A percentile compares a stretch with the other conserved stretches of the same genome.
These are phyloP conservation scores for Backusella circina DNA, from an alignment of 192 early-diverging fungal species.

Conservation along the genomic window DNA sequence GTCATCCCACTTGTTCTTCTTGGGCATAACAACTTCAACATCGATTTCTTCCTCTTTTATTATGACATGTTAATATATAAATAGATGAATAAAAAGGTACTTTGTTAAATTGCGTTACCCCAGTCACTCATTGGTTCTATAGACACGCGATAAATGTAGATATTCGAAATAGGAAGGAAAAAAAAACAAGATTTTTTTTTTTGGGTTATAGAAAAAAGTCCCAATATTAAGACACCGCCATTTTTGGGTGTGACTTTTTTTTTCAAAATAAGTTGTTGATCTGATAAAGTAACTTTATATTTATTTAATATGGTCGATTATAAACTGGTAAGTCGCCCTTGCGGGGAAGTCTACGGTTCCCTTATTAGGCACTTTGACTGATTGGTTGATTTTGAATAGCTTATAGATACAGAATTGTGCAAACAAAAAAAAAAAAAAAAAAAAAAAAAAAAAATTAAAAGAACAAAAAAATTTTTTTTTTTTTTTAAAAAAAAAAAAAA, in stretches of 20 bases:
- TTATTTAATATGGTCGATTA: no score
- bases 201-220: neutral
- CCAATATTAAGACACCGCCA: neutral
- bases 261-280: neutral
- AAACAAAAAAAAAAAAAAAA: no score
- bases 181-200: neutral
- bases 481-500: no score
- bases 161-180: neutral
- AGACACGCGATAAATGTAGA: neutral
- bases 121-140: neutral
- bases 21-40: slow-evolving; percentile 21
- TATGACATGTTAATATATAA: neutral
- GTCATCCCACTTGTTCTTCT: slow-evolving; percentile 61
- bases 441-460: no score
- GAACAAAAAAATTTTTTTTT: no score
- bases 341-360: no score
- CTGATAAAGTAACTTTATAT: neutral
- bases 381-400: no score
- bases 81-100: no score
- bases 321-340: no score
- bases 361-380: no score
- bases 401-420: no score
- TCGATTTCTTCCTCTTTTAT: slow-evolving; percentile 27
- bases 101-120: neutral
- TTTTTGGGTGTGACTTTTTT: neutral